Conservation (phyloP, 2,329 filamentous ascomycete genomes). For the Dendryphion nanum region DNA sequence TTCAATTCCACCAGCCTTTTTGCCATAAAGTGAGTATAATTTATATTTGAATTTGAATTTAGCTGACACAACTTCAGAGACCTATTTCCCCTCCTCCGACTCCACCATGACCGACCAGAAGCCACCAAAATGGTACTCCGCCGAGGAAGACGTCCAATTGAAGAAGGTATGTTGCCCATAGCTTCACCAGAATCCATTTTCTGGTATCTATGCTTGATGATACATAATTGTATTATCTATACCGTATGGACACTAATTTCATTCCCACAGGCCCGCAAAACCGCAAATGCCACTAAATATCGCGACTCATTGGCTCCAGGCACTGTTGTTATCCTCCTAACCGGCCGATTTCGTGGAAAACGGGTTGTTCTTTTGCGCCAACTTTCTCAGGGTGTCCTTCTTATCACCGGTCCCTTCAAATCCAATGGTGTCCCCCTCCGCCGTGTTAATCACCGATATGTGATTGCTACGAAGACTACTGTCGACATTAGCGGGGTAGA, state of each 20-base stretch:
- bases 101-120: constrained; percentile 56
- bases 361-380: constrained; percentile 97
- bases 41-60: too few species aligned
- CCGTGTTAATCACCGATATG: constrained; percentile 87
- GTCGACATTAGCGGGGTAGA: constrained; percentile 83
- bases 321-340: constrained; percentile 95
- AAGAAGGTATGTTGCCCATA: constrained; percentile 99
- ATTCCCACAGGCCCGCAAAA: constrained; percentile 91
- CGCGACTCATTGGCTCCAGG: constrained; percentile 89
- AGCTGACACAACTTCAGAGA: background rate
- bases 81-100: background rate
- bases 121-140: constrained; percentile 98
- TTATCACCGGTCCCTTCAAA: constrained; percentile 99
- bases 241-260: too few species aligned
- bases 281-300: constrained; percentile 81
- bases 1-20: background rate
- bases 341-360: constrained; percentile 99
- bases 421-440: constrained; percentile 98
- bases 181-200: too few species aligned
- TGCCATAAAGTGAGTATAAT: too few species aligned
- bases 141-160: constrained; percentile 81
- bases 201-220: too few species aligned
- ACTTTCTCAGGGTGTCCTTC: constrained; percentile 92
- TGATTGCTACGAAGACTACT: constrained; percentile 84
- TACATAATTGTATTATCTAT: too few species aligned